phyloP scores from a whole-genome alignment of 768 basidiomycete genomes.

The Russula foetens region DNA sequence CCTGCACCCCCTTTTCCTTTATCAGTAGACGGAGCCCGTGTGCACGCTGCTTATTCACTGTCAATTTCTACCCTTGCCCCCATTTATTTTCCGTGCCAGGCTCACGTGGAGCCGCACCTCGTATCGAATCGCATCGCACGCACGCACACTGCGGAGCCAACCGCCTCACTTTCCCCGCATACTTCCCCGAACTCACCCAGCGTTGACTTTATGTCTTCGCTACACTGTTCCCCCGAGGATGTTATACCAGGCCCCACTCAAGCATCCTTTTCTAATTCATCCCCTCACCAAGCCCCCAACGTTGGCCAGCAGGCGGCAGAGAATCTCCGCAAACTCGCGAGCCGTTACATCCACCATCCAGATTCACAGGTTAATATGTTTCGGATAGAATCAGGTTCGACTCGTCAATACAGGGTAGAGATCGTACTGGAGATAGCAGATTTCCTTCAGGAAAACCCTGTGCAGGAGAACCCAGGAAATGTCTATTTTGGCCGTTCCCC shows the following conservation, averaged over 20 bases:
- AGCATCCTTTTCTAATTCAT: neutral
- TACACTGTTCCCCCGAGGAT: neutral
- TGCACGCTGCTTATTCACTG: no score
- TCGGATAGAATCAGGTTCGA: neutral
- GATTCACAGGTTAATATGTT: neutral
- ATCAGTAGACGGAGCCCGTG: no score
- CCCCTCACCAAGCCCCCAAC: neutral
- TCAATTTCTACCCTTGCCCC: no score
- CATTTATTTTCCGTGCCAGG: no score
- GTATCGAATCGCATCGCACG: no score
- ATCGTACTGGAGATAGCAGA: neutral
- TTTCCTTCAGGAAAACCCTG: no score
- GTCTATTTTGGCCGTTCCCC: neutral
- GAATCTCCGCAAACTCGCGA: neutral
- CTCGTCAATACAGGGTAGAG: neutral
- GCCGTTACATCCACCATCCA: neutral
- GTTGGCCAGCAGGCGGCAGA: neutral
- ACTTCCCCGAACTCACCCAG: no score
- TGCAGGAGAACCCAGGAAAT: neutral
- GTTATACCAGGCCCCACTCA: neutral
- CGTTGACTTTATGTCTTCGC: no score
- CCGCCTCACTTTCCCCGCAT: no score
- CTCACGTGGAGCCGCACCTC: no score
- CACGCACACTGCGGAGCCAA: no score
- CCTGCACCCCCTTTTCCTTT: no score